Percentiles rank a stretch among this genome's conserved stretches.
Evolutionary conservation across 768 basidiomycete species (phyloP).

Genomic region (Phanerochaete carnosa): DNA sequence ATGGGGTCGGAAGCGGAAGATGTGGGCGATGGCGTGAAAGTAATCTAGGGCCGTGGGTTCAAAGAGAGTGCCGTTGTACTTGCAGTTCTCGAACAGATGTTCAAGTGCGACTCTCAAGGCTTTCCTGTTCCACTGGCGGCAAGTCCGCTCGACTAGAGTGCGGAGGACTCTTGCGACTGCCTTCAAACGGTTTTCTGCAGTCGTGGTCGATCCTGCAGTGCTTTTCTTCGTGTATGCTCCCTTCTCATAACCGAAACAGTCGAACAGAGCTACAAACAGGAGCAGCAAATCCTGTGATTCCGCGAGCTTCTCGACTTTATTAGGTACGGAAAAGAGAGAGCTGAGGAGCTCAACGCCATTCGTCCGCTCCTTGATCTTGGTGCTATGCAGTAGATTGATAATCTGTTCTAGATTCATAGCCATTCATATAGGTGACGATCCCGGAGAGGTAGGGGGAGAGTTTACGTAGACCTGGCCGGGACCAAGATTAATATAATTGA

Average conservation of each 20-base stretch:
- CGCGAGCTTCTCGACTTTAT: conserved; percentile 38
- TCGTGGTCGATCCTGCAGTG: conserved; percentile 34
- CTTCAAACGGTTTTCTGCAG: conserved; percentile 56
- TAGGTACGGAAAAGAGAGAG: conserved; percentile 42
- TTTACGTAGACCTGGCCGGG: background rate
- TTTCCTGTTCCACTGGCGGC: conserved; percentile 51
- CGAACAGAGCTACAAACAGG: conserved; percentile 73
- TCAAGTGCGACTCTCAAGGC: conserved; percentile 54
- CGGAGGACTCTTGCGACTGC: conserved; percentile 68
- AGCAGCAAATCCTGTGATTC: conserved; percentile 51
- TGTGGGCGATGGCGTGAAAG: conserved; percentile 65
- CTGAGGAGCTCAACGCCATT: conserved; percentile 56
- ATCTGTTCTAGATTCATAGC: conserved; percentile 46
- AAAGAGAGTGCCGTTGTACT: conserved; percentile 51
- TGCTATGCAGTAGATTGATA: conserved; percentile 50
- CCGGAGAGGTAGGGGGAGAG: background rate
- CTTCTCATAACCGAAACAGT: conserved; percentile 62
- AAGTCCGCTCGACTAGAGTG: conserved; percentile 66
- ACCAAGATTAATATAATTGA: background rate
- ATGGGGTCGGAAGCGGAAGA: conserved; percentile 71
- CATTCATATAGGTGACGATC: background rate
- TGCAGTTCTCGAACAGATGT: conserved; percentile 62
- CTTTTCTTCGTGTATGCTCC: conserved; percentile 37
- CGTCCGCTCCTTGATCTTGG: conserved; percentile 68
- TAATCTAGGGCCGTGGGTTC: conserved; percentile 74